Evolutionary conservation across 2,329 filamentous ascomycete species (phyloP), one percentile per base, ranked within the genome.

Genomic region (Cadophora sp.): DNA sequence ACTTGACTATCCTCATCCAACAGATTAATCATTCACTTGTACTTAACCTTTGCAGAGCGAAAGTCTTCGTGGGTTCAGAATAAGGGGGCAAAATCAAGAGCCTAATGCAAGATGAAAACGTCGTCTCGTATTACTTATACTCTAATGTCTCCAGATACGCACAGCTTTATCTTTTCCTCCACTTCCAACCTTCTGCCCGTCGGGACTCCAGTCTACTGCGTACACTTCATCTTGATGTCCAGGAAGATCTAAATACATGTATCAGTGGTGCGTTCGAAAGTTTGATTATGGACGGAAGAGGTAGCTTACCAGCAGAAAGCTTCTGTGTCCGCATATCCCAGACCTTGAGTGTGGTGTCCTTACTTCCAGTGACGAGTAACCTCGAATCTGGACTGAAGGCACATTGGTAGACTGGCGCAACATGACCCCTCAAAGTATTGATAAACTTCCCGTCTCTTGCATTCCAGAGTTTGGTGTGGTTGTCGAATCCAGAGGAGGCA

Each of bases 151-250:
- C 89, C 89, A 91, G 50, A 90, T 79, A 71, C 88, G 82, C 22
- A 91, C 87, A 2, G 88, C 88, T 79, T 97, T 97, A 79, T 99
- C 96, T 78, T 95, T 95, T 11, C 96, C 96, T 64, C 94, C 96
- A 78, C 94, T 97, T 20, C 90, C 94, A 18, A 98, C 94, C 73
- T 90, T 89, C 73, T 93, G 87, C 9, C 96, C 96, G 77, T 97
- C 94, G 0, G 93, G 91, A 73, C 92, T 94, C 96, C 95, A 98
- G 78, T 98, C 95, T 14, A 97, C 89, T 0, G 94, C 93, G 79
- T 94, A 97, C 0, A 97, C 94, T 78, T 97, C 93, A 75, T 97
- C 95, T 77, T 92, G 87, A 78, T 98, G 95, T 0, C 95, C 94
- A 0, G 94, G 93, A 55, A 98, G 82, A 81, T 97, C 94, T 78